Conservation (phyloP, 139 green algal genomes). For the Astrephomene gubernaculifera region DNA sequence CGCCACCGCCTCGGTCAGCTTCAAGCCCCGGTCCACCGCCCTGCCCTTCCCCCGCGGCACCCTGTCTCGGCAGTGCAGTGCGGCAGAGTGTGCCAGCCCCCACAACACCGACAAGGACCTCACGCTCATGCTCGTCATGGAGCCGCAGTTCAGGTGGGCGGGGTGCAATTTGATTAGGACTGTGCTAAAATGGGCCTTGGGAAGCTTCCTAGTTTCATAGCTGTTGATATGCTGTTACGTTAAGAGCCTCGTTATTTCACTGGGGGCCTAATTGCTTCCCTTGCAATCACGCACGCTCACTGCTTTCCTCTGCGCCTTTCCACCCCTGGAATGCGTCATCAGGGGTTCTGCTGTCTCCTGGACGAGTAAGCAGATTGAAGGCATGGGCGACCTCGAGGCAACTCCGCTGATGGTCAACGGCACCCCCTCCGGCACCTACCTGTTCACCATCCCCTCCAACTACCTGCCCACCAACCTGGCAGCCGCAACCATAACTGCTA, state of each 20-base stretch:
- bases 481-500: not conserved
- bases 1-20: not conserved
- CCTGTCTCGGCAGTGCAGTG: conserved; percentile 1
- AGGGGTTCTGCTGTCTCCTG: not conserved
- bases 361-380: not conserved
- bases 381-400: not conserved
- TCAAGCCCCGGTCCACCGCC: not conserved
- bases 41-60: not conserved
- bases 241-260: not conserved
- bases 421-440: not conserved
- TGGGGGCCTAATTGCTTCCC: not conserved
- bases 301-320: not conserved
- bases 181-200: not conserved
- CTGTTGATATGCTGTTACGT: not conserved
- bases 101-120: conserved; percentile 10
- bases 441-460: not conserved
- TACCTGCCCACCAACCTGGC: conserved; percentile 1
- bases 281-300: not conserved
- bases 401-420: not conserved
- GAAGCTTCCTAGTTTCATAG: not conserved
- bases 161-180: not conserved
- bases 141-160: not conserved
- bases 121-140: not conserved
- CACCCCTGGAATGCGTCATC: not conserved
- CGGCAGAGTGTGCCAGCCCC: not conserved